These are phyloP conservation scores for Jatropha podagrica DNA, from an alignment of 441 rosid species.

Conservation along the genomic window DNA sequence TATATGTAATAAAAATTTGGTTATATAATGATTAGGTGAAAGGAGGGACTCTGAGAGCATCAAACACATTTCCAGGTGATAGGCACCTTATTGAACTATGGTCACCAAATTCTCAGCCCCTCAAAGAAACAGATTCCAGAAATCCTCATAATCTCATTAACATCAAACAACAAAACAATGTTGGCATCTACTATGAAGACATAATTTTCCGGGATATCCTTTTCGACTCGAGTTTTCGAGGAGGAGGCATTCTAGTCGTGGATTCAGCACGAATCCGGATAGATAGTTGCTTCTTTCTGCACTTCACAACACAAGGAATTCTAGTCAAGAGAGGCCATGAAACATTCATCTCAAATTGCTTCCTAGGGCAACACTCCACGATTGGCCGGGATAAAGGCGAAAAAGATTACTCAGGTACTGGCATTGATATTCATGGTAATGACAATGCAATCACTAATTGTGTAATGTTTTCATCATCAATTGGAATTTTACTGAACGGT, in stretches of 20 bases:
- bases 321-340: constrained; percentile 62
- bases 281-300: constrained; percentile 57
- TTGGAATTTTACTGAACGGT: constrained; percentile 41
- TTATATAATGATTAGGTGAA: constrained; percentile 32
- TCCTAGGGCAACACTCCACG: constrained; percentile 62
- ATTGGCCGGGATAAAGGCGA: constrained; percentile 57
- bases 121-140: background rate
- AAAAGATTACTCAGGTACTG: constrained; percentile 55
- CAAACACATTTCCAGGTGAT: constrained; percentile 50
- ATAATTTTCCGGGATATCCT: constrained; percentile 57
- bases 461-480: constrained; percentile 50
- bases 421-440: constrained; percentile 48
- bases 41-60: constrained; percentile 63
- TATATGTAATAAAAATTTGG: too few species aligned
- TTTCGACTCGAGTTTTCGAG: constrained; percentile 60
- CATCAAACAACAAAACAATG: background rate
- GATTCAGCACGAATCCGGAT: constrained; percentile 58
- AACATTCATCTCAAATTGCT: constrained; percentile 51
- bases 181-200: constrained; percentile 43
- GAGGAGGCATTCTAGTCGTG: constrained; percentile 53
- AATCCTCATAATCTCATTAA: background rate
- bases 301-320: constrained; percentile 66
- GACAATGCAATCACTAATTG: constrained; percentile 62
- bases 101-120: constrained; percentile 41
- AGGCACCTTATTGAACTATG: constrained; percentile 52